phyloP scores from a whole-genome alignment of 768 basidiomycete species.

The Sporobolomyces phaffii region DNA sequence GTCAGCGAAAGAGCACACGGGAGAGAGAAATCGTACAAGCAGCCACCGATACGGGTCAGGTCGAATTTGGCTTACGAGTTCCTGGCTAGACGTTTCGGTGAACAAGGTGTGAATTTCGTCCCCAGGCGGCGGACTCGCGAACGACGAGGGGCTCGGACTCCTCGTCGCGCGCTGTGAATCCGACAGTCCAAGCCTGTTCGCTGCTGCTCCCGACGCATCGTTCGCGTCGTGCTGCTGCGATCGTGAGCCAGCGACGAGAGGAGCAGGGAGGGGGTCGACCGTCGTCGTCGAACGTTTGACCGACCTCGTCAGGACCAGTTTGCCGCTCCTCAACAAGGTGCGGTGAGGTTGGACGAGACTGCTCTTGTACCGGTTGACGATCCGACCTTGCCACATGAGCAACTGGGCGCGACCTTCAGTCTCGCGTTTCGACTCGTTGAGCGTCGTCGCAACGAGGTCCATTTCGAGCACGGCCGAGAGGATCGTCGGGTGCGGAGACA shows the following conservation, averaged over 20 bases:
- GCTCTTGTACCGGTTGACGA: slow-evolving; percentile 85
- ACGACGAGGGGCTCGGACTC: no score
- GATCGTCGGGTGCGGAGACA: slow-evolving; percentile 64
- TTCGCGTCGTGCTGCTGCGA: background rate
- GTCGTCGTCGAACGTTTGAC: slow-evolving; percentile 30
- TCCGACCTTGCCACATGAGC: slow-evolving; percentile 79
- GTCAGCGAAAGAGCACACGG: background rate
- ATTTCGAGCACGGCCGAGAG: slow-evolving; percentile 82
- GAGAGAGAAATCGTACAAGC: no score
- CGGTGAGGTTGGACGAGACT: slow-evolving; percentile 98
- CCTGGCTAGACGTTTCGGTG: slow-evolving; percentile 23
- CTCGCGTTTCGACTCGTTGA: slow-evolving; percentile 98
- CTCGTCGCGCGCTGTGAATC: no score
- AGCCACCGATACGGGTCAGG: no score
- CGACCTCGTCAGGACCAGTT: slow-evolving; percentile 51
- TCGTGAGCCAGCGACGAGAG: no score
- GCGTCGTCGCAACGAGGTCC: slow-evolving; percentile 76
- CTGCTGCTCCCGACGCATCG: no score
- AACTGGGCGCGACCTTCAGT: slow-evolving; percentile 84
- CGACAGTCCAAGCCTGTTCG: no score
- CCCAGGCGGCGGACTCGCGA: slow-evolving; percentile 51
- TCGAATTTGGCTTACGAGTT: slow-evolving; percentile 19
- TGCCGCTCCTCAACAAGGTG: slow-evolving; percentile 88
- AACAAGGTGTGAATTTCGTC: slow-evolving; percentile 80
- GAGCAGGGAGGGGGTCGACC: slow-evolving; percentile 25